Percentiles rank a stretch among this genome's conserved stretches.
phyloP scores from a whole-genome alignment of 2,329 filamentous ascomycete genomes.

The Penicillium palitans region DNA sequence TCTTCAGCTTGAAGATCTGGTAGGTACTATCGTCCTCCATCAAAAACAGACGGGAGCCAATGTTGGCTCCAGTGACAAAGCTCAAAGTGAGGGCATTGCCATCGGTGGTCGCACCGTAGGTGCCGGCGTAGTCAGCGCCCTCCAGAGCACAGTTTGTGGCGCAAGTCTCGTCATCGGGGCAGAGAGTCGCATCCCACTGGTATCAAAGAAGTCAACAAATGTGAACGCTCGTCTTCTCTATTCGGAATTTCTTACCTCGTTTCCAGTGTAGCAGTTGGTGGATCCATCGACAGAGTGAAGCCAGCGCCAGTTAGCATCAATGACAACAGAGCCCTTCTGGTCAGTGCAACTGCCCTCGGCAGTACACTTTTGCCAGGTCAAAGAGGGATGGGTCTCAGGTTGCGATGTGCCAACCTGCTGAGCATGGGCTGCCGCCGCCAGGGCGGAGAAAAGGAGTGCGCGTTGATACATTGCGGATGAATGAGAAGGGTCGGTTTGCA shows the following conservation, averaged over 20 bases:
- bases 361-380: slow-evolving; percentile 58
- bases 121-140: slow-evolving; percentile 55
- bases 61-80: slow-evolving; percentile 48
- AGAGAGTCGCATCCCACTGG: slow-evolving; percentile 50
- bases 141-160: slow-evolving; percentile 59
- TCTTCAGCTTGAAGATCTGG: slow-evolving; percentile 64
- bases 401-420: slow-evolving; percentile 36
- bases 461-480: slow-evolving; percentile 31
- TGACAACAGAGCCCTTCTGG: slow-evolving; percentile 53
- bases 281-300: slow-evolving; percentile 51
- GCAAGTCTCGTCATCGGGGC: slow-evolving; percentile 52
- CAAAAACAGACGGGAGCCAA: slow-evolving; percentile 62
- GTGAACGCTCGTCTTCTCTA: not conserved
- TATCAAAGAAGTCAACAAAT: not conserved
- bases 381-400: slow-evolving; percentile 49
- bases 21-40: slow-evolving; percentile 63
- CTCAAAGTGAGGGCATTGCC: slow-evolving; percentile 52
- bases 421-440: slow-evolving; percentile 27
- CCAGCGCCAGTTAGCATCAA: slow-evolving; percentile 63
- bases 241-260: slow-evolving; percentile 31
- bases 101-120: slow-evolving; percentile 55
- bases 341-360: slow-evolving; percentile 53
- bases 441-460: slow-evolving; percentile 32
- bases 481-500: slow-evolving; percentile 10
- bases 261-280: slow-evolving; percentile 61